A percentile compares a stretch with the other conserved stretches of the same genome.
These are phyloP conservation scores for Escovopsis sp. DNA, from an alignment of 2,329 filamentous ascomycete species.

Conservation along the genomic window DNA sequence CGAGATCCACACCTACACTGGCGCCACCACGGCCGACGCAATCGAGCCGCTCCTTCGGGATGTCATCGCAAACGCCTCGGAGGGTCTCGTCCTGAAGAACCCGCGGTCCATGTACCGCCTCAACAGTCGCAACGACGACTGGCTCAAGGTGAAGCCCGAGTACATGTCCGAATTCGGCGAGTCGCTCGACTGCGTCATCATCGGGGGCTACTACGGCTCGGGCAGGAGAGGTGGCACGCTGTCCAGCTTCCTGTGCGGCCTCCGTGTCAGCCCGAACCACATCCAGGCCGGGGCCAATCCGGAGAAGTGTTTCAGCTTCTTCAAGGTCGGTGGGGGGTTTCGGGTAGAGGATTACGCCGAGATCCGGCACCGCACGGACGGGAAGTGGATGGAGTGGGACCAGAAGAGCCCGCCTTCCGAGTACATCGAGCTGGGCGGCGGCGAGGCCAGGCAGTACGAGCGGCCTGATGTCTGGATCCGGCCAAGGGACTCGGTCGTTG, in stretches of 20 bases:
- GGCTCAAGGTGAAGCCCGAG: slow-evolving; percentile 97
- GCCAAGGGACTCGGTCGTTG: slow-evolving; percentile 71
- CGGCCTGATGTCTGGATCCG: slow-evolving; percentile 87
- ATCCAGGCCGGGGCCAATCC: slow-evolving; percentile 43
- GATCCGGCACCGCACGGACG: slow-evolving; percentile 71
- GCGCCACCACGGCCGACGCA: slow-evolving; percentile 50
- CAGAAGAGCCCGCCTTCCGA: slow-evolving; percentile 57
- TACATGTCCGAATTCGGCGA: slow-evolving; percentile 97
- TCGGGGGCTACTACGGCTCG: slow-evolving; percentile 87
- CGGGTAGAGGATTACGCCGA: slow-evolving; percentile 70
- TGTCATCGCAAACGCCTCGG: slow-evolving; percentile 74
- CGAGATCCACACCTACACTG: slow-evolving; percentile 63
- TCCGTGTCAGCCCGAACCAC: slow-evolving; percentile 59
- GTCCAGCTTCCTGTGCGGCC: slow-evolving; percentile 80
- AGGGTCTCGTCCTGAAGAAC: slow-evolving; percentile 89
- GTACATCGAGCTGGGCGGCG: slow-evolving; percentile 70
- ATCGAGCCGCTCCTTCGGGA: slow-evolving; percentile 69
- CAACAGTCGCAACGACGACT: slow-evolving; percentile 85
- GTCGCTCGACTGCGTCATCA: slow-evolving; percentile 73
- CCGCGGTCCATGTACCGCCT: slow-evolving; percentile 74
- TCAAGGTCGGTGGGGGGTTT: slow-evolving; percentile 94
- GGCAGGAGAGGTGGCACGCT: slow-evolving; percentile 70
- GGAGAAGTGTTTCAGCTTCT: slow-evolving; percentile 84
- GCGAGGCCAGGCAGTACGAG: slow-evolving; percentile 55
- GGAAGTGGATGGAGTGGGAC: slow-evolving; percentile 86